Evolutionary conservation across 2,329 filamentous ascomycete species (phyloP).

Genomic region (Didymosphaeria variabile): DNA sequence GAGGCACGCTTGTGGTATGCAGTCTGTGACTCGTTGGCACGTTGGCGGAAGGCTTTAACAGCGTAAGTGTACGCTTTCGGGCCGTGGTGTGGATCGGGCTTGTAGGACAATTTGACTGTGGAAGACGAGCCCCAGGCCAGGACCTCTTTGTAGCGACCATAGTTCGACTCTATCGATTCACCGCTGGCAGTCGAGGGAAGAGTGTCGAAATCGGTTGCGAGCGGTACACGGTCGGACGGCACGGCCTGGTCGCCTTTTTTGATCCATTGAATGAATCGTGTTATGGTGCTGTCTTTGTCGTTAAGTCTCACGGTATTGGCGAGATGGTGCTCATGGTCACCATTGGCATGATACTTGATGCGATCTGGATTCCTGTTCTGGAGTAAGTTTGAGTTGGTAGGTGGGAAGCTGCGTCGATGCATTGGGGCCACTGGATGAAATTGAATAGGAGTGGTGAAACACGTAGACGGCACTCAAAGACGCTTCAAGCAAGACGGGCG

Average conservation of each 20-base stretch:
- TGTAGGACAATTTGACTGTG: slow-evolving; percentile 97
- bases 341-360: slow-evolving; percentile 57
- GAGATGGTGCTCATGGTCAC: slow-evolving; percentile 85
- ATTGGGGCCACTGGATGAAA: background rate
- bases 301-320: slow-evolving; percentile 92
- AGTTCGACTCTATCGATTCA: slow-evolving; percentile 89
- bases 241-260: slow-evolving; percentile 76
- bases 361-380: slow-evolving; percentile 5
- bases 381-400: background rate
- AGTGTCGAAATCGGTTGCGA: slow-evolving; percentile 93
- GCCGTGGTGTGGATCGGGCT: slow-evolving; percentile 80
- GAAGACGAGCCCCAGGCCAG: slow-evolving; percentile 96
- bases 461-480: background rate
- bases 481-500: background rate
- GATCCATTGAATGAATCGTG: slow-evolving; percentile 82
- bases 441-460: background rate
- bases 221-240: slow-evolving; percentile 89
- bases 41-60: slow-evolving; percentile 95
- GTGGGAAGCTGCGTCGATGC: background rate
- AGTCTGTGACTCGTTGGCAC: slow-evolving; percentile 93
- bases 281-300: slow-evolving; percentile 91
- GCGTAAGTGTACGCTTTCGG: slow-evolving; percentile 89
- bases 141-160: slow-evolving; percentile 97
- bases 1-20: slow-evolving; percentile 98
- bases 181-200: slow-evolving; percentile 79